Evolutionary conservation across 2,329 filamentous ascomycete species (phyloP), one percentile per base, ranked within the genome.

Genomic region (Ophiostoma perfectum): DNA sequence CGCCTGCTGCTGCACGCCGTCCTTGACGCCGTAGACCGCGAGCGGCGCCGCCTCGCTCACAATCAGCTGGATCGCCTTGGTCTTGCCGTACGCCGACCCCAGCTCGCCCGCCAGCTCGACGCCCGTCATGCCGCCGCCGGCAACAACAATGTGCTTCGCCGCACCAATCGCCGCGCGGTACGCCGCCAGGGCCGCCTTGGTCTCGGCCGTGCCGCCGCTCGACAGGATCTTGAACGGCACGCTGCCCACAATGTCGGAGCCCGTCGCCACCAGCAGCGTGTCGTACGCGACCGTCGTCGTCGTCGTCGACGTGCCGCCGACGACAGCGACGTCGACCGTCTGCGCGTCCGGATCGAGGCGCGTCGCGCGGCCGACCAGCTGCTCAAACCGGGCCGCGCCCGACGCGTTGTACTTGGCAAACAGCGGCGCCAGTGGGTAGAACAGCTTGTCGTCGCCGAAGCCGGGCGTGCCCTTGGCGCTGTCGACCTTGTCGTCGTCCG

Each of bases 261-360:
- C 86, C 2, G 85, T 88, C 9, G 84, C 84, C 60, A 88, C 76
- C 70, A 88, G 73, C 12, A 87, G 77, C 36, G 80, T 80, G 71
- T 86, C 80, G 73, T 87, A 88, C 27, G 70, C 70, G 67, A 86
- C 73, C 11, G 75, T 75, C 42, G 41, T 5, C 77, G 75, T 11
- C 27, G 12, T 11, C 5, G 27, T 1, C 27, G 27, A 27, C 27
- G 2, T 27, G 27, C 27, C 27, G 27, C 14, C 49, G n/a, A 5
- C n/a, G 1, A 14, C 49, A n/a, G n/a, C 7, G 3, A 27, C 49
- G 1, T 55, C 49, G 1, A 55, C 49, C n/a, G 49, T 55, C 49
- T 55, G 49, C 6, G 49, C 49, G 11, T 55, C 49, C 7, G 49
- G 49, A 4, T 55, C 49, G n/a, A 55, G 49, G 1, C n/a, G 27